A percentile compares a stretch with the other conserved stretches of the same genome.
These are phyloP conservation scores for Candida succiphila DNA, from an alignment of 805 yeast species.

Conservation along the genomic window DNA sequence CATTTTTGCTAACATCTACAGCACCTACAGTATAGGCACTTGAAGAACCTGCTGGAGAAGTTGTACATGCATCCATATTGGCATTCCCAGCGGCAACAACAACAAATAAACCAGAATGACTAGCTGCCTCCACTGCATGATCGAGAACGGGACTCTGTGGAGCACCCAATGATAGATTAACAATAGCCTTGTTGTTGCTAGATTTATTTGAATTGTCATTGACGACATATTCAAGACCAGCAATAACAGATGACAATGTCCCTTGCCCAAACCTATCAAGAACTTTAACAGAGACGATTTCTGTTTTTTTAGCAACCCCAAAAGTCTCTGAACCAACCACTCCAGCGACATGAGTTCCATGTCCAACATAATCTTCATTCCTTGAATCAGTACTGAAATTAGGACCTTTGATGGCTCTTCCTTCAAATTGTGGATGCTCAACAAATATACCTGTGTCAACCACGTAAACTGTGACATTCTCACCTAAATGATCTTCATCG, in stretches of 20 bases:
- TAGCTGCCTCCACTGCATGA: slow-evolving; percentile 68
- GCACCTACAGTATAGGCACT: slow-evolving; percentile 81
- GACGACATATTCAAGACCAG: slow-evolving; percentile 60
- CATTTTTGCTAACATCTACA: slow-evolving; percentile 65
- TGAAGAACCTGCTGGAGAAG: slow-evolving; percentile 79
- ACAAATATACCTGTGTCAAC: slow-evolving; percentile 76
- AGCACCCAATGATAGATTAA: slow-evolving; percentile 78
- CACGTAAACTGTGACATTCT: slow-evolving; percentile 61
- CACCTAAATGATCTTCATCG: slow-evolving; percentile 38
- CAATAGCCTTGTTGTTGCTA: slow-evolving; percentile 41
- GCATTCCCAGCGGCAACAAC: slow-evolving; percentile 87
- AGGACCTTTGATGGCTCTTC: slow-evolving; percentile 47
- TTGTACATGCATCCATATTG: slow-evolving; percentile 64
- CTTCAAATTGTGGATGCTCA: slow-evolving; percentile 54
- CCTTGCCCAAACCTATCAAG: slow-evolving; percentile 65
- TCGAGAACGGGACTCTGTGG: slow-evolving; percentile 55
- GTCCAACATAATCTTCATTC: slow-evolving; percentile 68
- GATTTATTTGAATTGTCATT: slow-evolving; percentile 47
- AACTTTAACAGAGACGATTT: slow-evolving; percentile 66
- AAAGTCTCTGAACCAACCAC: slow-evolving; percentile 66
- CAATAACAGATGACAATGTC: slow-evolving; percentile 49
- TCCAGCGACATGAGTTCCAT: slow-evolving; percentile 94
- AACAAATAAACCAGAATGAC: slow-evolving; percentile 57
- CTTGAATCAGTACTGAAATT: slow-evolving; percentile 52
- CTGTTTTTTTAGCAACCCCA: slow-evolving; percentile 73